phyloP scores from a whole-genome alignment of 352 stramenopile genomes.

The Peronospora destructor region DNA sequence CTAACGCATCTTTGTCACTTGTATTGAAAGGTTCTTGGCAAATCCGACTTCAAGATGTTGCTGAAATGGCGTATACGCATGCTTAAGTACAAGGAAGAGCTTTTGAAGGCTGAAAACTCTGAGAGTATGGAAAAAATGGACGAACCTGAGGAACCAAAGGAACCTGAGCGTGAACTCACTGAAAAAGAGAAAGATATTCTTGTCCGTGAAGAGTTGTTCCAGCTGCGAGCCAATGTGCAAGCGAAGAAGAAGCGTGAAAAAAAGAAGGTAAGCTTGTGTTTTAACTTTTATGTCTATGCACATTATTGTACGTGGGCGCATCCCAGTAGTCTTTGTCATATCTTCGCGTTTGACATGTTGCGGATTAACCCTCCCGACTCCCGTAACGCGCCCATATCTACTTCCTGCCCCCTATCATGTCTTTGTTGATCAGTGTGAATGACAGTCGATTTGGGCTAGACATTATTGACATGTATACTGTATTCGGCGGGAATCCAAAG shows the following conservation, averaged over 20 bases:
- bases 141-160: slow-evolving; percentile 23
- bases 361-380: slow-evolving; percentile 88
- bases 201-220: slow-evolving; percentile 76
- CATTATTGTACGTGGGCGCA: slow-evolving; percentile 41
- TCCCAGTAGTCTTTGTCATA: slow-evolving; percentile 87
- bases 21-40: slow-evolving; percentile 88
- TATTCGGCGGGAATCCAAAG: slow-evolving; percentile 79
- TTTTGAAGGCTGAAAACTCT: slow-evolving; percentile 53
- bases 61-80: slow-evolving; percentile 96
- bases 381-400: slow-evolving; percentile 83
- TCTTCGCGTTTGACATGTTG: slow-evolving; percentile 72
- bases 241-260: slow-evolving; percentile 88
- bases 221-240: slow-evolving; percentile 63
- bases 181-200: slow-evolving; percentile 79
- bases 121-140: slow-evolving; percentile 37
- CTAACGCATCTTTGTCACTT: slow-evolving; percentile 4
- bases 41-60: slow-evolving; percentile 95
- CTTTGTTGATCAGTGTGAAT: slow-evolving; percentile 38
- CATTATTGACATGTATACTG: slow-evolving; percentile 26
- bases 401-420: slow-evolving; percentile 46
- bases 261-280: slow-evolving; percentile 69
- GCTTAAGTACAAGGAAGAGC: slow-evolving; percentile 77
- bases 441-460: slow-evolving; percentile 73
- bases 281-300: slow-evolving; percentile 17
- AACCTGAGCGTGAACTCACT: slow-evolving; percentile 52